Percentiles rank a stretch among this genome's conserved stretches.
Conservation (phyloP, 2,329 filamentous ascomycete genomes). For the Capronia epimyces region DNA sequence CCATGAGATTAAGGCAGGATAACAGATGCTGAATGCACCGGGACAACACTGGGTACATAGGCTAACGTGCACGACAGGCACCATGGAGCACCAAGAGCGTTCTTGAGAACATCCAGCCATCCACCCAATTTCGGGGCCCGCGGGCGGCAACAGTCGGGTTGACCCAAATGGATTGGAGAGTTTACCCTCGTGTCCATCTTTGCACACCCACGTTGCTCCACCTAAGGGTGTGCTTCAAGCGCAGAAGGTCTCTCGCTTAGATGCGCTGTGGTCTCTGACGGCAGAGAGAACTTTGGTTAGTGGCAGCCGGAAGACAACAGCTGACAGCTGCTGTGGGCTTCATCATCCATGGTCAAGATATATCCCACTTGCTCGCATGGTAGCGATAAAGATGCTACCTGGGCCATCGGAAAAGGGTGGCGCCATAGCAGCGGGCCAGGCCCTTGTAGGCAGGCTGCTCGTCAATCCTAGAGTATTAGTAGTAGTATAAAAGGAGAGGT, state of each 20-base stretch:
- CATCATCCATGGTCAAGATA: too few relatives aligned
- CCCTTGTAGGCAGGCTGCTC: too few relatives aligned
- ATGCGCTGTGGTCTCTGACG: background rate
- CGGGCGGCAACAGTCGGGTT: background rate
- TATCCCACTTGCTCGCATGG: too few relatives aligned
- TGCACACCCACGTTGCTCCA: background rate
- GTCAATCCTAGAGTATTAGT: too few relatives aligned
- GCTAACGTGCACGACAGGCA: background rate
- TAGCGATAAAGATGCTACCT: too few relatives aligned
- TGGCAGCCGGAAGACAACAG: background rate
- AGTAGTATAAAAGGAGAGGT: too few relatives aligned
- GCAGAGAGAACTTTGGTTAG: background rate
- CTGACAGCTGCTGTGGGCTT: too few relatives aligned
- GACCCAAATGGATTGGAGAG: background rate
- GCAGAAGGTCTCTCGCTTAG: background rate
- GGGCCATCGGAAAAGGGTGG: too few relatives aligned
- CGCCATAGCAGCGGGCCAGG: too few relatives aligned
- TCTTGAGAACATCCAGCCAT: background rate
- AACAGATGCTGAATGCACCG: background rate
- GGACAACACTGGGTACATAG: background rate
- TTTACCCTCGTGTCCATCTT: background rate
- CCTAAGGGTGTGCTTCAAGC: background rate
- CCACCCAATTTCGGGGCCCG: background rate
- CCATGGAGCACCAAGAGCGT: background rate
- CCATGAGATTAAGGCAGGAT: background rate